Conservation (phyloP, 2,329 filamentous ascomycete species). For the Lasiodiplodia hormozganensis region DNA sequence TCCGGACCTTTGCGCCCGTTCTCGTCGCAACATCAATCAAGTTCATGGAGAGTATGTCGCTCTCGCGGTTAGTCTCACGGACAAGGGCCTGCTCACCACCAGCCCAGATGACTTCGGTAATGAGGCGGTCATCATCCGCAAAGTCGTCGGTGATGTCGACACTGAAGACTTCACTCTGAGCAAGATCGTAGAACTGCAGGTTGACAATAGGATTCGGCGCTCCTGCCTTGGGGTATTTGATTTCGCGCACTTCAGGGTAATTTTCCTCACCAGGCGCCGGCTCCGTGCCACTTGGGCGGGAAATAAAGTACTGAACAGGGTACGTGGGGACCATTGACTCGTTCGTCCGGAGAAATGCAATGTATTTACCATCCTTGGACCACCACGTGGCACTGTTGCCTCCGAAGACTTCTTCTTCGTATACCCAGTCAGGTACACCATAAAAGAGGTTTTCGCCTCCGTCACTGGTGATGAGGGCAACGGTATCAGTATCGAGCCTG, state of each 20-base stretch:
- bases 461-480: conserved; percentile 81
- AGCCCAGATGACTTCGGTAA: conserved; percentile 93
- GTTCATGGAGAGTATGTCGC: conserved; percentile 86
- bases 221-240: conserved; percentile 98
- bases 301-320: conserved; percentile 91
- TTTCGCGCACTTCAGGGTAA: conserved; percentile 87
- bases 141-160: conserved; percentile 82
- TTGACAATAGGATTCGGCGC: conserved; percentile 91
- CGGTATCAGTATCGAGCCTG: conserved; percentile 64
- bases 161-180: conserved; percentile 77
- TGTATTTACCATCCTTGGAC: conserved; percentile 85
- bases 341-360: conserved; percentile 93
- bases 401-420: conserved; percentile 83
- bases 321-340: conserved; percentile 92
- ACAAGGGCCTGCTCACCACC: conserved; percentile 80
- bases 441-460: conserved; percentile 92
- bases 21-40: conserved; percentile 79
- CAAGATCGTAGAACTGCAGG: conserved; percentile 86
- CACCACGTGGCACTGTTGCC: conserved; percentile 92
- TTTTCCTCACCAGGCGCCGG: conserved; percentile 77
- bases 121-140: conserved; percentile 79
- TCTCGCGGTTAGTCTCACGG: conserved; percentile 92
- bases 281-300: conserved; percentile 76
- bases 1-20: conserved; percentile 78
- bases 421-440: conserved; percentile 97